A percentile compares a stretch with the other conserved stretches of the same genome.
Conservation (phyloP, 169 alveolate species). For the Amoebophrya sp. region DNA sequence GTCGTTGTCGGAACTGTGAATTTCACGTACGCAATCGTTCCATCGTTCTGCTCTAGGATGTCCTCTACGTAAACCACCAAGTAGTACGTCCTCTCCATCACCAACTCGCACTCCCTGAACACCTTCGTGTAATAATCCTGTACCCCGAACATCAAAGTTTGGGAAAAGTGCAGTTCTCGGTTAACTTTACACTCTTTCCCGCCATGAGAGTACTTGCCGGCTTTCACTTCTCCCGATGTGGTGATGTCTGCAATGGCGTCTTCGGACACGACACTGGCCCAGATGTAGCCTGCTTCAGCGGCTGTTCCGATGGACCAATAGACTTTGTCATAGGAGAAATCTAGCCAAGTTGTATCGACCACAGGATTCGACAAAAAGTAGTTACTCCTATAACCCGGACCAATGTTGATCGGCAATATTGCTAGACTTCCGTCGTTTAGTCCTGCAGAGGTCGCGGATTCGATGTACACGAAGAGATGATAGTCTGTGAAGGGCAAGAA, state of each 20-base stretch:
- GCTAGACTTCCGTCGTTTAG: not conserved
- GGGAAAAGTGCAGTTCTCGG: not conserved
- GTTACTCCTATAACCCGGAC: not conserved
- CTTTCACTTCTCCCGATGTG: not conserved
- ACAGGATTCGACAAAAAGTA: not conserved
- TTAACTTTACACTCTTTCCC: not conserved
- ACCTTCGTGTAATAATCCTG: not conserved
- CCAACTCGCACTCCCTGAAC: constrained; percentile 5
- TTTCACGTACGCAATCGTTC: constrained; percentile 22
- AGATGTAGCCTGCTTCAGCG: constrained; percentile 1
- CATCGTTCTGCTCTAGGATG: not conserved
- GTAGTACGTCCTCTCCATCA: constrained; percentile 10
- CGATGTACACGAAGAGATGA: not conserved
- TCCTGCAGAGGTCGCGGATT: not conserved
- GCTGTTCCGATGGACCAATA: not conserved
- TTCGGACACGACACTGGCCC: not conserved
- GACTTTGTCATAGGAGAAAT: not conserved
- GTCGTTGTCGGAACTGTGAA: not conserved
- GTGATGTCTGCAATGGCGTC: not conserved
- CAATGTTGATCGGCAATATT: not conserved
- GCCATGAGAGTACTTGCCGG: not conserved
- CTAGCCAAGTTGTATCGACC: not conserved
- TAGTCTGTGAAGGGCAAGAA: not conserved
- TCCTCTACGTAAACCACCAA: constrained; percentile 32
- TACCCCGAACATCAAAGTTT: not conserved